Evolutionary conservation across 2,329 filamentous ascomycete species (phyloP), one percentile per base, ranked within the genome.

Genomic region (Diplocarpon rosae): DNA sequence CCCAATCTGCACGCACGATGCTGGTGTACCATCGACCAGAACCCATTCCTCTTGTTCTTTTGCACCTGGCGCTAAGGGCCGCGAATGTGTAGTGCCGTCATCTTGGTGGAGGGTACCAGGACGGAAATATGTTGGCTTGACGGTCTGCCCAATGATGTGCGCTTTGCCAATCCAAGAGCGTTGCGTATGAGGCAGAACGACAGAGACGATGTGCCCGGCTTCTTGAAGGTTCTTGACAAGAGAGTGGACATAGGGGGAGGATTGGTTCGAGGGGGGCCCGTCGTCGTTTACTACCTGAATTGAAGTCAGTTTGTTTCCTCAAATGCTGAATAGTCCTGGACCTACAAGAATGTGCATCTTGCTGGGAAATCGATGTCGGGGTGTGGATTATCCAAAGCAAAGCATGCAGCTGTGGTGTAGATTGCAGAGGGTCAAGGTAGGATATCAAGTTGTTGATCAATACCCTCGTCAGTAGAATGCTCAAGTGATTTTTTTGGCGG

Each of bases 81-180:
- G 63, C 39, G 71, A 65, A 62, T 85, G 80, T 36, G 73, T 78
- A 13, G 78, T 80, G 43, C 83, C 83, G 50, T 85, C 78, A 42
- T 80, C 76, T 52, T 76, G 63, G 53, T 74, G 68, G 1, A 80
- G 66, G 2, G 73, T 75, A 11, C 72, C 73, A 0, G 78, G 78
- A 11, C 83, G 83, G 69, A 88, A 95, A 69, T 94, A 95, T 24
- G 77, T 73, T 8, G 88, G 88, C 62, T 82, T 86, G 50, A 94
- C 76, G 9, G 85, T 84, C 63, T 90, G 83, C 45, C 89, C 89
- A 57, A 96, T 88, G 59, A 96, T 85, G 65, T 96, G 92, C 2
- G 92, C 92, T 70, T 98, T 98, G 57, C 89, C 89, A 59, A 98
- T 96, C 92, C 92, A 98, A 45, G 88, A 95, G 51, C 90, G 80